Evolutionary conservation across 2,329 filamentous ascomycete species (phyloP), one percentile per base, ranked within the genome.

Genomic region (Cordyceps cateniannulata): DNA sequence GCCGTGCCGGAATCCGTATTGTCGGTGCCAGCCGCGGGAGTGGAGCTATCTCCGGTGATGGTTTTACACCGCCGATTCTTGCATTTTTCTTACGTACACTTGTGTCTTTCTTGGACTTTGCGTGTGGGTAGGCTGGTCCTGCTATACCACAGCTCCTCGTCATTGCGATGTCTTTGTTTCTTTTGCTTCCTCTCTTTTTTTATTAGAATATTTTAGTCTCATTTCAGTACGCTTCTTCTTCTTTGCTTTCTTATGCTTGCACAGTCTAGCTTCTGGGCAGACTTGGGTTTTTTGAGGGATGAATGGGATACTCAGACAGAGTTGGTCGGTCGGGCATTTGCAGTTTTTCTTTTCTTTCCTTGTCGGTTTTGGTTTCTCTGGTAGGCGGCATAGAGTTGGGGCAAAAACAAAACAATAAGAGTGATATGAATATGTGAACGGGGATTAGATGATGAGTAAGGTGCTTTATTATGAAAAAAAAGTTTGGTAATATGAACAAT

Each of bases 151-250:
- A 6, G 3, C 32, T 25, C 29, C 20, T 24, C 32, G 18, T 29
- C 49, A 50, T 53, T 25, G 40, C 40, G 27, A 47, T 55, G 40
- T 42, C 24, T 49, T 45, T 29, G 9, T 20, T 24, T 20, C 14
- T 51, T 5, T 42, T n/a, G 12, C n/a, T 32, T 32, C 3, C 32
- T 29, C 24, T 49, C 18, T 42, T 4, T 42, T 27, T 24, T 54
- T 49, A 51, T 49, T 59, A 47, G 42, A 47, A 42, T 54, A 52
- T 54, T 47, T 63, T 48, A 52, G 59, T 75, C 66, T 65, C 65
- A 63, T 67, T 69, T 63, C 14, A 24, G n/a, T 63, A 64, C 59
- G 62, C 64, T 60, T 63, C 63, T 62, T 63, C 22, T 49, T 69
- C 63, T 64, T 62, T 62, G n/a, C n/a, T 45, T 27, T 62, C 63